These are phyloP conservation scores for Inonotus hispidus DNA, from an alignment of 1,284 basidiomycete species.

Conservation along the genomic window DNA sequence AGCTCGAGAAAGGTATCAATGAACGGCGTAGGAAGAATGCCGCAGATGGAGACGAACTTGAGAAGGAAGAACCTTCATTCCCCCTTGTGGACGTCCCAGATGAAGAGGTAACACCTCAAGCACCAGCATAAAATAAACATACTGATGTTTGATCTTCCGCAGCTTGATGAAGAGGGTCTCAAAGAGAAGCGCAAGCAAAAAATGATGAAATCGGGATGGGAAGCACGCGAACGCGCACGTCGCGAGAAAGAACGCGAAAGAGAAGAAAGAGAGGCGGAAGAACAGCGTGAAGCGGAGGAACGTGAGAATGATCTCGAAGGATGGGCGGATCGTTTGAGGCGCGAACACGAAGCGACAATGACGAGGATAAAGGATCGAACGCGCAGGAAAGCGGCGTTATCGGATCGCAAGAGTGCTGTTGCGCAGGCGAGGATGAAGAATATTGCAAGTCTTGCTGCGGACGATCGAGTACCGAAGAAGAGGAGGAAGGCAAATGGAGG, in stretches of 20 bases:
- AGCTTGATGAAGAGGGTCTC: constrained; percentile 88
- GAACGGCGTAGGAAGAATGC: constrained; percentile 70
- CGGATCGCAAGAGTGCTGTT: constrained; percentile 90
- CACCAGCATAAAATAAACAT: not conserved
- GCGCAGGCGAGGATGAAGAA: constrained; percentile 97
- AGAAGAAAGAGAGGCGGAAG: constrained; percentile 70
- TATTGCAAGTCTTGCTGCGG: constrained; percentile 87
- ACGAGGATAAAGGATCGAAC: constrained; percentile 82
- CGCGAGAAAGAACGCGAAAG: constrained; percentile 87
- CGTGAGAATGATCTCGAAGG: constrained; percentile 62
- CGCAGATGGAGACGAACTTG: constrained; percentile 52
- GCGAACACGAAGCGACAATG: constrained; percentile 83
- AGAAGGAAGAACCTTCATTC: constrained; percentile 77
- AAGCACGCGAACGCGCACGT: constrained; percentile 81
- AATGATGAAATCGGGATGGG: constrained; percentile 91
- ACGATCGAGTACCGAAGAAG: constrained; percentile 75
- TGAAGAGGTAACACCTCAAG: constrained; percentile 54
- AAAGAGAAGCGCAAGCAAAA: constrained; percentile 96
- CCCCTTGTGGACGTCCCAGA: constrained; percentile 90
- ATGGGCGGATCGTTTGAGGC: constrained; percentile 69
- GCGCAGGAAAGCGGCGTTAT: constrained; percentile 77
- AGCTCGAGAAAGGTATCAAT: constrained; percentile 65
- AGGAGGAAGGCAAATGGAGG: constrained; percentile 75
- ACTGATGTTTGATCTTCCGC: not conserved
- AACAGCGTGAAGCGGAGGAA: constrained; percentile 74